Conservation (phyloP, 2,329 filamentous ascomycete species). For the Podosphaera aphanis region DNA sequence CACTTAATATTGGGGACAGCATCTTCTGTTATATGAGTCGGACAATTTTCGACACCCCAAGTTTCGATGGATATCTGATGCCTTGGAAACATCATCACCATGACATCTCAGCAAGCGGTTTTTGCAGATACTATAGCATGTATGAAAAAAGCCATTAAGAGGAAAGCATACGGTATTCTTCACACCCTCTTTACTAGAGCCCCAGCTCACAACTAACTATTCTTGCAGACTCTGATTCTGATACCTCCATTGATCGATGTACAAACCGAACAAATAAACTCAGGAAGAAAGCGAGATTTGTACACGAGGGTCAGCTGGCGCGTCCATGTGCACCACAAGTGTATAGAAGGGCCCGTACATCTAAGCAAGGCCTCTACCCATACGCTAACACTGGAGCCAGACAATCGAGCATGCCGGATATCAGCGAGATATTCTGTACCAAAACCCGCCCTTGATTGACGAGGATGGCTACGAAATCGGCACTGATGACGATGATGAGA, state of each 20-base stretch:
- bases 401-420: conserved; percentile 52
- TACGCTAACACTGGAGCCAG: conserved; percentile 20
- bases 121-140: conserved; percentile 43
- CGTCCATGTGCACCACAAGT: conserved; percentile 39
- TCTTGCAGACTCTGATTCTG: conserved; percentile 48
- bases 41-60: not conserved
- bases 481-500: conserved; percentile 45
- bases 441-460: conserved; percentile 49
- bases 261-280: conserved; percentile 62
- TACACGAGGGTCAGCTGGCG: conserved; percentile 45
- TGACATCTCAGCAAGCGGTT: conserved; percentile 35
- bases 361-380: conserved; percentile 2
- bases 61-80: not conserved
- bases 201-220: conserved; percentile 5
- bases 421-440: conserved; percentile 46
- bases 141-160: conserved; percentile 44
- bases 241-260: conserved; percentile 43
- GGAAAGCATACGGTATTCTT: conserved; percentile 34
- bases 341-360: conserved; percentile 41
- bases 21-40: not conserved
- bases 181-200: conserved; percentile 6
- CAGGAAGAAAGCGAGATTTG: conserved; percentile 49
- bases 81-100: conserved; percentile 12
- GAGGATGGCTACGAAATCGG: conserved; percentile 59
- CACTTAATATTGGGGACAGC: not conserved